Percentiles rank a stretch among this genome's conserved stretches.
These are phyloP conservation scores for Chloris gayana DNA, from an alignment of 176 grass and related monocot genomes.

Conservation along the genomic window DNA sequence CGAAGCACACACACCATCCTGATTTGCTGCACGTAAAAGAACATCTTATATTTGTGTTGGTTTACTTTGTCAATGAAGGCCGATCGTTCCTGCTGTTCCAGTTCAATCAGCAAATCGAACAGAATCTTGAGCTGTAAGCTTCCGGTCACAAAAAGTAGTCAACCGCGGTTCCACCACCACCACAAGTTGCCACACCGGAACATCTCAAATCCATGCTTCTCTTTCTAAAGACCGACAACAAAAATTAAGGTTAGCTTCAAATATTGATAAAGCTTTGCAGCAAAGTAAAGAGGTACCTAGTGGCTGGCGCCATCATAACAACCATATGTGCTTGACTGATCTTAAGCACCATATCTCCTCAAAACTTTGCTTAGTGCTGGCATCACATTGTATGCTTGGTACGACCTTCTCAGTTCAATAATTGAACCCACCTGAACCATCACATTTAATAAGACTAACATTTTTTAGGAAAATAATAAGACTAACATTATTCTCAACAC, in stretches of 20 bases:
- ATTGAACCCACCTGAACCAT: constrained; percentile 93
- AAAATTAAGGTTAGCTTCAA: constrained; percentile 1
- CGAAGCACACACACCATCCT: not conserved
- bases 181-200: not conserved
- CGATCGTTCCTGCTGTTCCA: not conserved
- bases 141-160: not conserved
- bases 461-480: constrained; percentile 16
- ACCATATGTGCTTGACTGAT: constrained; percentile 17
- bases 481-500: not conserved
- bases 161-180: not conserved
- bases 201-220: not conserved
- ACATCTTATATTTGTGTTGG: not conserved
- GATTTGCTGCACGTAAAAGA: not conserved
- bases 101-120: not conserved
- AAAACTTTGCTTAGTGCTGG: constrained; percentile 96
- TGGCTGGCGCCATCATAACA: constrained; percentile 31
- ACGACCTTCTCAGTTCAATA: constrained; percentile 95
- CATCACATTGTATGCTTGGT: constrained; percentile 99
- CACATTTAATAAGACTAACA: constrained; percentile 11
- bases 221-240: constrained; percentile 5
- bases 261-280: constrained; percentile 14
- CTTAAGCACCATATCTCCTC: constrained; percentile 92
- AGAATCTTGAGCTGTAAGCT: constrained; percentile 4
- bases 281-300: constrained; percentile 23
- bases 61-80: not conserved